These are phyloP conservation scores for Kodamaea kakaduensis DNA, from an alignment of 805 yeast genomes.

Conservation along the genomic window DNA sequence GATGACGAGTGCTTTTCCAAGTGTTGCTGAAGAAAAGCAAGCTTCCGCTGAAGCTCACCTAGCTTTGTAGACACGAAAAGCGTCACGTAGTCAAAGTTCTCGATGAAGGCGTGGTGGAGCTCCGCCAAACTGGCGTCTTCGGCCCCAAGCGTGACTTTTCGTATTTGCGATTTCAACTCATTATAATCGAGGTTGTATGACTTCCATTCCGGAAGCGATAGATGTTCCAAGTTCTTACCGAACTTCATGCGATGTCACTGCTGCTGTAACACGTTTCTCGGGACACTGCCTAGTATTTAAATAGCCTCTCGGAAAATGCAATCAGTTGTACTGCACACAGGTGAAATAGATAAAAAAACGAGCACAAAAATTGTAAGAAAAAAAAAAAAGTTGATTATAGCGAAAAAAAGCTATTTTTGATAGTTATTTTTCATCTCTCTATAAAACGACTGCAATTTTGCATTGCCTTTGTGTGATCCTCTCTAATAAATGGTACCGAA, in stretches of 20 bases:
- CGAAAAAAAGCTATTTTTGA: too few species aligned
- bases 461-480: too few species aligned
- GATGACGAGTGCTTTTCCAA: neutral
- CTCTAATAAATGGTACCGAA: too few species aligned
- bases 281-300: too few species aligned
- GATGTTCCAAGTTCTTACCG: constrained; percentile 67
- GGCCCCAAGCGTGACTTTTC: constrained; percentile 44
- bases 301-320: too few species aligned
- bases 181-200: constrained; percentile 81
- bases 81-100: constrained; percentile 57
- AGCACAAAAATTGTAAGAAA: too few species aligned
- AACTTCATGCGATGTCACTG: constrained; percentile 89
- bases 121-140: constrained; percentile 24
- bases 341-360: too few species aligned
- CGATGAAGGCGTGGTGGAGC: constrained; percentile 38
- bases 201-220: constrained; percentile 87
- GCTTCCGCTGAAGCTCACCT: constrained; percentile 57
- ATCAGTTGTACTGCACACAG: too few species aligned
- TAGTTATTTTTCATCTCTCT: too few species aligned
- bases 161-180: constrained; percentile 63
- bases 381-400: too few species aligned
- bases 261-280: too few species aligned
- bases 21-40: constrained; percentile 24
- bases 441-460: too few species aligned
- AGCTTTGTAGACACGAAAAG: constrained; percentile 64